Percentiles rank a stretch among this genome's conserved stretches.
phyloP scores from a whole-genome alignment of 495 filamentous ascomycete species.

The Penicillium cinerascens region DNA sequence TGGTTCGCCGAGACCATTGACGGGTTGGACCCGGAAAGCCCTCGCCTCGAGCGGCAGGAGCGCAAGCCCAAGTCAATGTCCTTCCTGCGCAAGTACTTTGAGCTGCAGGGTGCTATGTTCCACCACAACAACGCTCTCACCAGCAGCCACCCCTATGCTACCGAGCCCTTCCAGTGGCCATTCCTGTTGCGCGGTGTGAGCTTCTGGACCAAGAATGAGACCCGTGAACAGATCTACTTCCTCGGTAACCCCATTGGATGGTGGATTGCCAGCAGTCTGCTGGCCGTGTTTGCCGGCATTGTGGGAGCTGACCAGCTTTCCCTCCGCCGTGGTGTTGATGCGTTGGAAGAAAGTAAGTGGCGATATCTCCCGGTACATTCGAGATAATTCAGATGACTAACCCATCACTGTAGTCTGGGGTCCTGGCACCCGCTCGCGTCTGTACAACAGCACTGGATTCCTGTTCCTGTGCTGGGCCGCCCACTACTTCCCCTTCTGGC shows the following conservation, averaged over 20 bases:
- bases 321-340: slow-evolving; percentile 85
- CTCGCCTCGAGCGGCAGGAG: slow-evolving; percentile 66
- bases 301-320: slow-evolving; percentile 91
- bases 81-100: slow-evolving; percentile 92
- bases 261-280: slow-evolving; percentile 89
- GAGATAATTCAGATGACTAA: slow-evolving; percentile 3
- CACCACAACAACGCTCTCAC: slow-evolving; percentile 98
- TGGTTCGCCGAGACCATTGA: slow-evolving; percentile 93
- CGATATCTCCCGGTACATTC: slow-evolving; percentile 1
- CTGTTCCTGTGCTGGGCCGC: slow-evolving; percentile 88
- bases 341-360: slow-evolving; percentile 85
- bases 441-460: slow-evolving; percentile 98
- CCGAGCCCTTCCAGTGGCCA: slow-evolving; percentile 94
- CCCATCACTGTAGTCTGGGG: slow-evolving; percentile 34
- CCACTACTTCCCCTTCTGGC: slow-evolving; percentile 71
- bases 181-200: slow-evolving; percentile 95
- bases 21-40: slow-evolving; percentile 63
- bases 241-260: slow-evolving; percentile 94
- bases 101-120: slow-evolving; percentile 98
- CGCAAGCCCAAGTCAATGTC: slow-evolving; percentile 75
- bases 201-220: slow-evolving; percentile 99
- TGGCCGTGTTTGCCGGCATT: slow-evolving; percentile 92
- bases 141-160: slow-evolving; percentile 92
- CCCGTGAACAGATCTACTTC: slow-evolving; percentile 97
- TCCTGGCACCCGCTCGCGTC: slow-evolving; percentile 80